Conservation (phyloP, 2,329 filamentous ascomycete genomes). For the Bipolaris oryzae region DNA sequence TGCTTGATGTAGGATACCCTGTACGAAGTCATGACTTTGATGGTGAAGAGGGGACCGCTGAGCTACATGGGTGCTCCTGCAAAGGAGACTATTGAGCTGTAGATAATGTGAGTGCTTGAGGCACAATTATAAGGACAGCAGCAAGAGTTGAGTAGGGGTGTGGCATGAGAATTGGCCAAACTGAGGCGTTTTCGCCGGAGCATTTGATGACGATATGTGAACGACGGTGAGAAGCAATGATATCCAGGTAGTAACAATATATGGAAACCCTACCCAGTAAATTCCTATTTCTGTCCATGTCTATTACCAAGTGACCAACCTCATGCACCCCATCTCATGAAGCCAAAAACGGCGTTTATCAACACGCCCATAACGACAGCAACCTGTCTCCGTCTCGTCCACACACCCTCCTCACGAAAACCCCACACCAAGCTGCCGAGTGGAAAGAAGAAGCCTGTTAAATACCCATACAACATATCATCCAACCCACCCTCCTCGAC, state of each 20-base stretch:
- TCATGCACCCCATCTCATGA: slow-evolving; percentile 63
- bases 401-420: slow-evolving; percentile 84
- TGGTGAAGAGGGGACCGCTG: slow-evolving; percentile 78
- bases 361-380: slow-evolving; percentile 85
- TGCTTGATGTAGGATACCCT: slow-evolving; percentile 58
- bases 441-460: slow-evolving; percentile 95
- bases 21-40: slow-evolving; percentile 80
- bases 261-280: background rate
- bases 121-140: background rate
- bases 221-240: too few species aligned
- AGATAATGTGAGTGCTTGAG: background rate
- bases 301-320: slow-evolving; percentile 20
- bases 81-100: slow-evolving; percentile 36
- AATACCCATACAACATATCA: slow-evolving; percentile 83
- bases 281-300: background rate
- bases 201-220: background rate
- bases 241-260: background rate
- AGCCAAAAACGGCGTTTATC: slow-evolving; percentile 77
- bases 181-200: background rate
- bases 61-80: slow-evolving; percentile 54
- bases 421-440: slow-evolving; percentile 85
- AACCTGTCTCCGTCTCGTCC: slow-evolving; percentile 81
- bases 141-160: background rate
- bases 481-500: slow-evolving; percentile 71
- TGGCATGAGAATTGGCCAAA: background rate